Conservation (phyloP, 352 stramenopile species). For the Salisapilia sapeloensis region DNA sequence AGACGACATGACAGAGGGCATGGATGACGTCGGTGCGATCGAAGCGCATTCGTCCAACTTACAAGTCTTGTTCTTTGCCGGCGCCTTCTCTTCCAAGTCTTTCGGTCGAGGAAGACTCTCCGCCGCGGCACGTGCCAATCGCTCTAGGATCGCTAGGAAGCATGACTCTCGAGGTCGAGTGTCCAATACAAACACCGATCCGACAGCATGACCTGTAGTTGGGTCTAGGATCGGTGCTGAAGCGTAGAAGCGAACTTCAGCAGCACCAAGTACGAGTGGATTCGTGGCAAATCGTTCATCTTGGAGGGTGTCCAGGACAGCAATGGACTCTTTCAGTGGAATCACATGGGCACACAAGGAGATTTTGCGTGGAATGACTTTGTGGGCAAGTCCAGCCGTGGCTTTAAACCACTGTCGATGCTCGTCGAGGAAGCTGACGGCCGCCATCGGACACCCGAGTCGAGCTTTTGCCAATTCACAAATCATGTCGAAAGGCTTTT, state of each 20-base stretch:
- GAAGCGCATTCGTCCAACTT: constrained; percentile 5
- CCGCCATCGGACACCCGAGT: constrained; percentile 52
- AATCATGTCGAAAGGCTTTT: constrained; percentile 62
- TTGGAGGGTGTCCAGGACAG: constrained; percentile 78
- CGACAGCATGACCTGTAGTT: constrained; percentile 32
- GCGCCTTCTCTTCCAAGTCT: constrained; percentile 1
- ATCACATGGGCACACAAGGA: constrained; percentile 64
- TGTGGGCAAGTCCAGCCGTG: constrained; percentile 44
- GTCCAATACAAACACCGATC: constrained; percentile 73
- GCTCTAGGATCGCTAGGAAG: constrained; percentile 51
- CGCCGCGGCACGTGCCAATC: constrained; percentile 27
- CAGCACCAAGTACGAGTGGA: constrained; percentile 74
- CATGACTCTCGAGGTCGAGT: constrained; percentile 49
- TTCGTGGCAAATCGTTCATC: constrained; percentile 82
- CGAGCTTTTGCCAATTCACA: constrained; percentile 55
- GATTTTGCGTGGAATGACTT: constrained; percentile 65
- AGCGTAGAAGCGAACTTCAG: constrained; percentile 91
- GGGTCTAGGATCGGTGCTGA: constrained; percentile 49
- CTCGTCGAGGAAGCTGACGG: constrained; percentile 65
- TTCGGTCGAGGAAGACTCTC: constrained; percentile 25
- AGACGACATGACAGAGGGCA: constrained; percentile 5
- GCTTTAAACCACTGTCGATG: constrained; percentile 70
- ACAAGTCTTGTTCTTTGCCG: too few species aligned
- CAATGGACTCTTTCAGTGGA: constrained; percentile 29
- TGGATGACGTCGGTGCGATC: constrained; percentile 16